Conservation (phyloP, 352 stramenopile species). For the Aphanomyces invadans region DNA sequence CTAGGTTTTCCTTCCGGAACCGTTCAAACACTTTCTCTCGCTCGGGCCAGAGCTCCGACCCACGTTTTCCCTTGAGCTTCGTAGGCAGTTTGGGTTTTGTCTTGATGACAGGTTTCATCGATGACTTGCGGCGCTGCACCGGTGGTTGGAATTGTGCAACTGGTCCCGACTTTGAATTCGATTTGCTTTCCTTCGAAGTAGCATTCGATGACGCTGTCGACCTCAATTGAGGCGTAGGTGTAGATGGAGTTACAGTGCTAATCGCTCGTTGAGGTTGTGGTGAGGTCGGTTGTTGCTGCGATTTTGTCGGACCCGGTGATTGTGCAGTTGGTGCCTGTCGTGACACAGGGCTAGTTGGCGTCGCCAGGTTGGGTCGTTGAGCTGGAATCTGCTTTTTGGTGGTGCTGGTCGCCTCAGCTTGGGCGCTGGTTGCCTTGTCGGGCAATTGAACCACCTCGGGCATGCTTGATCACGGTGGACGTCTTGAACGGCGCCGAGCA, state of each 20-base stretch:
- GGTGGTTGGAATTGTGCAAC: neutral
- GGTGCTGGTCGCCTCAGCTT: neutral
- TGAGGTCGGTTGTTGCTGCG: neutral
- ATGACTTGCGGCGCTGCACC: neutral
- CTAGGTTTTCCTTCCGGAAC: slow-evolving; percentile 52
- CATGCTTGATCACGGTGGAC: neutral
- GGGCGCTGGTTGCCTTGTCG: neutral
- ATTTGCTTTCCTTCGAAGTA: neutral
- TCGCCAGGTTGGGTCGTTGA: neutral
- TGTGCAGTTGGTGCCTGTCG: neutral
- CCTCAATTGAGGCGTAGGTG: neutral
- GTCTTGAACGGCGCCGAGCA: too few species aligned
- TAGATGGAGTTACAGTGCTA: neutral
- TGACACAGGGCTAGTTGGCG: neutral
- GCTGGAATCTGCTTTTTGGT: neutral
- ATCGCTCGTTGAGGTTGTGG: neutral
- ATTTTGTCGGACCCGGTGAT: neutral
- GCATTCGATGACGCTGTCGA: neutral
- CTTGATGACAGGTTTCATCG: neutral
- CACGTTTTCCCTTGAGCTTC: slow-evolving; percentile 8
- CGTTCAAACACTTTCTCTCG: slow-evolving; percentile 72
- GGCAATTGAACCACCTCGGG: neutral
- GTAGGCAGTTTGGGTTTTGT: neutral
- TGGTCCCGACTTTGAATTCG: neutral
- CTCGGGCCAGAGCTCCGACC: slow-evolving; percentile 35